phyloP scores from a whole-genome alignment of 2,329 filamentous ascomycete species.

The Nigrograna mackinnonii region DNA sequence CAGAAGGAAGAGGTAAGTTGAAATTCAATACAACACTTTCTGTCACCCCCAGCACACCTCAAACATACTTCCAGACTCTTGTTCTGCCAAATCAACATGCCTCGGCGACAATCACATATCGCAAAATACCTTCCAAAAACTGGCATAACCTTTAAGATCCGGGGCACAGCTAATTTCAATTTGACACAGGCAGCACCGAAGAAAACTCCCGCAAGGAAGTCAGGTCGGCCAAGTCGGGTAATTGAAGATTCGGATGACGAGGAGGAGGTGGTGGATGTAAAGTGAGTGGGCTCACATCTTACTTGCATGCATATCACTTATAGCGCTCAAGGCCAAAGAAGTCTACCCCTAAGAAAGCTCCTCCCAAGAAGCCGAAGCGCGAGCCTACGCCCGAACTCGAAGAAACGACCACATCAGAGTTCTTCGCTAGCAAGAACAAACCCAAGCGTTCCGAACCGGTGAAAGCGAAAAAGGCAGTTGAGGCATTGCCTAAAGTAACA shows the following conservation, averaged over 20 bases:
- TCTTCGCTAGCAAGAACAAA: slow-evolving; percentile 64
- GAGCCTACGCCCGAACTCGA: slow-evolving; percentile 55
- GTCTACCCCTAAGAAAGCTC: slow-evolving; percentile 59
- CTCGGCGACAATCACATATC: too few species aligned
- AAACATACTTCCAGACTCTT: too few species aligned
- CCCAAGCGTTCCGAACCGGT: slow-evolving; percentile 53
- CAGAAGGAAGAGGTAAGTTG: too few species aligned
- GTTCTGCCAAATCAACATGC: too few species aligned
- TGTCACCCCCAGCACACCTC: too few species aligned
- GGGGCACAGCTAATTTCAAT: too few species aligned
- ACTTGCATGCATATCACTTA: slow-evolving; percentile 20
- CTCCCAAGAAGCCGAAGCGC: slow-evolving; percentile 60
- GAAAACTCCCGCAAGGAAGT: slow-evolving; percentile 46
- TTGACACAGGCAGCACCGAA: slow-evolving; percentile 35
- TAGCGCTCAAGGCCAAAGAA: slow-evolving; percentile 37
- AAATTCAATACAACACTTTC: too few species aligned
- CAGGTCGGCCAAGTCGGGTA: slow-evolving; percentile 40
- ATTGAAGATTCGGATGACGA: slow-evolving; percentile 77
- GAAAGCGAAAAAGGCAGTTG: slow-evolving; percentile 34
- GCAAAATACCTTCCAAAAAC: too few species aligned
- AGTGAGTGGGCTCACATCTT: slow-evolving; percentile 24
- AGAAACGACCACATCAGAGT: slow-evolving; percentile 64
- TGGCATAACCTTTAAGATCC: too few species aligned
- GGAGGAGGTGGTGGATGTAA: slow-evolving; percentile 54
- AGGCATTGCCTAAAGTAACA: slow-evolving; percentile 35